Base-by-base conservation (phyloP, 495 filamentous ascomycete species). In the Annulohypoxylon bovei region DNA sequence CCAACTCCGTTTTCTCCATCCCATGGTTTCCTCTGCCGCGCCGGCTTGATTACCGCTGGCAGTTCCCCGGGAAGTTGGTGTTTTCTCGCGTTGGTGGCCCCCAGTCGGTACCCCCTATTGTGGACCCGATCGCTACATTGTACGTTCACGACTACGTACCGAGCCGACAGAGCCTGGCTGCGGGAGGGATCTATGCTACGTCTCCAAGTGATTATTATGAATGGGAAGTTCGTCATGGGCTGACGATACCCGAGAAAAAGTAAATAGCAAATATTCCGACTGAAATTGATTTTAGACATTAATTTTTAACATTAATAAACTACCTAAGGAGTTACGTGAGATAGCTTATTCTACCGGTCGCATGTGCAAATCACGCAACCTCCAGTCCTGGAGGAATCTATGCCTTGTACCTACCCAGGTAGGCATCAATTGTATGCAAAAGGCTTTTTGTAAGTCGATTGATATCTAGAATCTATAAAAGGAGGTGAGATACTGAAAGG, bases 1-100 rank as follows among this genome's bases (percentile, higher is more conserved):
- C 70, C 12, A 73, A 73, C 37, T 57, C 70, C 16, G 42, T 73
- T 23, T 73, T 73, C 62, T 73, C 70, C 23, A 69, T 73, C 32
- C 70, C 70, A 23, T 73, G 67, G 60, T 73, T 70, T 58, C 70
- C 66, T 2, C 60, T 73, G 18, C 66, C 70, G 44, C 40, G n/a
- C n/a, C 47, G 9, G 6, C 54, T 73, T 7, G 62, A 70, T 28
- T 70, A 70, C 32, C 57, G 35, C 11, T 73, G 70, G 70, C 70
- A 73, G 47, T 73, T 69, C 30, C 70, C 66, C 12, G 58, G 62
- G 8, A 73, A 73, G 55, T 5, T 70, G 0, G 66, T 68, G 7
- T 73, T 65, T 35, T 70, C 70, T 16, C 32, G 32, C n/a, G 28
- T 65, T 12, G 70, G 70, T 28, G 70, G 70, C 33, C 35, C 39